Evolutionary conservation across 306 rosid species (phyloP).

Genomic region (Pyrus betulifolia): DNA sequence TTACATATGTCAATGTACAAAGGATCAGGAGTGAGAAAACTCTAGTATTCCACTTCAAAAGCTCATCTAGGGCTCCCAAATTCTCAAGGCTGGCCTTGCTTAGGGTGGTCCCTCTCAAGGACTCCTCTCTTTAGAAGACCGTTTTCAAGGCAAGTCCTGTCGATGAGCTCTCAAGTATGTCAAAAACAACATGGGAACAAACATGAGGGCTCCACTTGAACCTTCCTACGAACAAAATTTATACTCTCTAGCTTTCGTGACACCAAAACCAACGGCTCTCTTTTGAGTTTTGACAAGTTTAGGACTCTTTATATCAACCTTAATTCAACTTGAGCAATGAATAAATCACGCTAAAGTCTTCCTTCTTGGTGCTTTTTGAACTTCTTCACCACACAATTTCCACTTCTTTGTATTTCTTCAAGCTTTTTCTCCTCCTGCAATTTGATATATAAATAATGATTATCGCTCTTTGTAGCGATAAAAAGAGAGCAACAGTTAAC

Average conservation of each 20-base stretch:
- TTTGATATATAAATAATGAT: background rate
- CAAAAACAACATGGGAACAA: constrained; percentile 55
- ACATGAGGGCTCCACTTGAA: constrained; percentile 62
- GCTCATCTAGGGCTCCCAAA: no score
- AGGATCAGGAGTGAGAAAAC: no score
- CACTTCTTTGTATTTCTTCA: constrained; percentile 57
- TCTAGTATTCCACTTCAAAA: no score
- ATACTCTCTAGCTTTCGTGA: constrained; percentile 40
- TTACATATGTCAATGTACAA: no score
- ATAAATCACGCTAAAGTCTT: constrained; percentile 31
- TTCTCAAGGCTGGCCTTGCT: no score
- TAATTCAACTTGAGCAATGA: constrained; percentile 68
- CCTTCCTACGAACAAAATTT: constrained; percentile 41
- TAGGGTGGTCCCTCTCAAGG: no score
- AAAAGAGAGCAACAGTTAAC: no score
- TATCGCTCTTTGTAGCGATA: background rate
- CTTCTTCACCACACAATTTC: constrained; percentile 66
- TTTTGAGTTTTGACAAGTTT: constrained; percentile 52
- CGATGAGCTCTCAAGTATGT: background rate
- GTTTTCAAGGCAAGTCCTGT: no score
- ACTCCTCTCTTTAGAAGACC: no score
- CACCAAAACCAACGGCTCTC: constrained; percentile 69
- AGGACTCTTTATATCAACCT: constrained; percentile 68
- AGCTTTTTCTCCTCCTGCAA: constrained; percentile 65
- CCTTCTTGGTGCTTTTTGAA: constrained; percentile 55